phyloP scores from a whole-genome alignment of 495 filamentous ascomycete genomes.

The Trichocladium antarcticum region DNA sequence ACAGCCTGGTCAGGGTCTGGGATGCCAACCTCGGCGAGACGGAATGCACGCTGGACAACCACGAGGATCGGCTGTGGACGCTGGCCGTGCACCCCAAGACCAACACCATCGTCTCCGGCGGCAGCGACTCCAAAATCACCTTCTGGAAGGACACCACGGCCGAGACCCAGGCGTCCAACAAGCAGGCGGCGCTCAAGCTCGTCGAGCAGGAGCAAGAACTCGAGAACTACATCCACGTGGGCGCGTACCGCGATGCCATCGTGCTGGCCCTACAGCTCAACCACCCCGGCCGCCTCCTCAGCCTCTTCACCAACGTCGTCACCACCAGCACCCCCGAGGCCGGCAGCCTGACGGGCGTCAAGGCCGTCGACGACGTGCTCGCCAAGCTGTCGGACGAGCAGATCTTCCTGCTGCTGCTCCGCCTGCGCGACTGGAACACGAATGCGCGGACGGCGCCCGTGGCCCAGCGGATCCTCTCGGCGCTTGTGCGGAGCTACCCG shows the following conservation, averaged over 20 bases:
- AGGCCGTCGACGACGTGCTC: slow-evolving; percentile 76
- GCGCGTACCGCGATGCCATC: slow-evolving; percentile 84
- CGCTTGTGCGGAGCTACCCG: slow-evolving; percentile 66
- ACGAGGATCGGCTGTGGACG: slow-evolving; percentile 87
- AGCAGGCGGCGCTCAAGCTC: slow-evolving; percentile 59
- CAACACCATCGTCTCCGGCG: slow-evolving; percentile 72
- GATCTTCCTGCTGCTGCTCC: slow-evolving; percentile 62
- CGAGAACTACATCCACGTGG: slow-evolving; percentile 77
- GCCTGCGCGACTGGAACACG: slow-evolving; percentile 92
- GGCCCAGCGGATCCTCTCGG: slow-evolving; percentile 74
- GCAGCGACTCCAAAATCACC: slow-evolving; percentile 77
- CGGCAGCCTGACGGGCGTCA: slow-evolving; percentile 57
- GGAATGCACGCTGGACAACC: slow-evolving; percentile 85
- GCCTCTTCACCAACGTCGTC: slow-evolving; percentile 70
- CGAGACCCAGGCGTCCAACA: slow-evolving; percentile 59
- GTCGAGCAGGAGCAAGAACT: slow-evolving; percentile 89
- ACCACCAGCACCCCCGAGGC: slow-evolving; percentile 49
- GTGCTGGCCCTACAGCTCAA: slow-evolving; percentile 84
- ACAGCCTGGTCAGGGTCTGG: slow-evolving; percentile 97
- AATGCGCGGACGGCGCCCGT: slow-evolving; percentile 78
- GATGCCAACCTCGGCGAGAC: slow-evolving; percentile 68
- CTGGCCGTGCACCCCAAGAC: slow-evolving; percentile 57
- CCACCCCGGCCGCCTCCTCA: slow-evolving; percentile 75
- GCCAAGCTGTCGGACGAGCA: slow-evolving; percentile 69
- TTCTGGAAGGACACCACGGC: slow-evolving; percentile 91